Evolutionary conservation across 1,284 basidiomycete species (phyloP), one percentile per base, ranked within the genome.

Genomic region (Sporisorium exsertum): DNA sequence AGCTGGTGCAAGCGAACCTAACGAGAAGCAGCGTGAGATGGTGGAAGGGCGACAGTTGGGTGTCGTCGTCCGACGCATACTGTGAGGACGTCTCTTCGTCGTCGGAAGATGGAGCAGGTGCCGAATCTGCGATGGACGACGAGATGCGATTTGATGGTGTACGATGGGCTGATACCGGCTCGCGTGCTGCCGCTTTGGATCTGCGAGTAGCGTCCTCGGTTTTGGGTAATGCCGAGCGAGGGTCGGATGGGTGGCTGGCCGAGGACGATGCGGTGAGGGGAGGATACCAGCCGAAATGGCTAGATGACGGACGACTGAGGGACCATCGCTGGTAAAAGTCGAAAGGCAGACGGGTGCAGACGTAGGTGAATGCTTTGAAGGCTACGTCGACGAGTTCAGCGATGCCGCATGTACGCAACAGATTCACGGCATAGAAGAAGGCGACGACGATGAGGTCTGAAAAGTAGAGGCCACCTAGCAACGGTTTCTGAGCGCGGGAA

Each of bases 381-480:
- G 79, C 64, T 16, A 84, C 66, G 51, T 85, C 83, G 13, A 77
- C 59, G 6, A 83, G 58, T 59, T 85, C 82, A 29, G 81, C 83
- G 16, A 85, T 49, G 24, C 76, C 73, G 55, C 77, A 78, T 12
- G 83, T 84, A 8, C 75, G 59, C 33, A 84, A 20, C 1, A 83
- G 68, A 62, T 85, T 84, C 63, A 80, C 53, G 5, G 72, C 62
- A 22, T 82, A 81, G 50, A 78, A 73, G 46, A 80, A 72, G 49
- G 70, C 70, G 13, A 82, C 74, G 43, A 85, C 81, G 57, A 85
- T 54, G 52, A 84, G 61, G 46, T 85, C 83, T 24, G 81, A 77
- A 47, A 81, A 77, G 66, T 79, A 83, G 45, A 85, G 65, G 16
- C 83, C 83, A 43, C 83, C 83, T 6, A 85, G 53, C 22, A 84